Base-by-base conservation (phyloP, 2,329 filamentous ascomycete species). In the Arthrobotrys megalospora region DNA sequence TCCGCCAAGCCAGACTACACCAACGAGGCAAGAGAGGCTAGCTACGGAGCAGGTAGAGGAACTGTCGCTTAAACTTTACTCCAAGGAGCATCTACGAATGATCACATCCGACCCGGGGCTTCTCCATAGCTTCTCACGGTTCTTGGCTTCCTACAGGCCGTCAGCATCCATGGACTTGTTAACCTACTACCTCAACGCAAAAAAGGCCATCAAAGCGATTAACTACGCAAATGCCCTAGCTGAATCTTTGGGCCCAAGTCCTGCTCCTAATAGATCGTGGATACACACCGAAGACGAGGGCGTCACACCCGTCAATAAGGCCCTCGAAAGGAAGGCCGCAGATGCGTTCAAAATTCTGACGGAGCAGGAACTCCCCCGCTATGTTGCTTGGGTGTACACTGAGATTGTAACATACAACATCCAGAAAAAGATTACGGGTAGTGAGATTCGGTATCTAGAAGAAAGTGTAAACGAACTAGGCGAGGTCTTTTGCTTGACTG, bases 401-500 rank as follows among this genome's bases (percentile, higher is more conserved):
- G 88, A 90, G 72, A 89, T 90, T 8, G 91, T 92, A n/a, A 92
- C 89, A 81, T 84, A 72, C 52, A 80, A 79, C 48, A 90, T 94
- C 43, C 88, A 89, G 79, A 87, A 89, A 78, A 87, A 91, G 19
- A 89, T 94, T 21, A 91, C 90, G 0, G 90, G 91, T 3, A 91
- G 89, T 0, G 87, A 91, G 80, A 85, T 93, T 24, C 87, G 88
- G 50, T 90, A 92, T 52, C 88, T 91, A n/a, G 72, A 77, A 28
- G 72, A 66, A 14, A 65, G 21, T 16, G 92, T 91, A 0, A 91
- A 94, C 83, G 91, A 91, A 0, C 83, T 94, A 75, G 92, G 91
- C 0, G 91, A 94, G 82, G 91, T 93, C 0, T 94, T 93, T 81
- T 94, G 91, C 82, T 83, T 94, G 68, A 92, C 91, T 0, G 92